Percentiles rank a stretch among this genome's conserved stretches.
phyloP scores from a whole-genome alignment of 768 basidiomycete genomes.

The Lentinula guzmanii region DNA sequence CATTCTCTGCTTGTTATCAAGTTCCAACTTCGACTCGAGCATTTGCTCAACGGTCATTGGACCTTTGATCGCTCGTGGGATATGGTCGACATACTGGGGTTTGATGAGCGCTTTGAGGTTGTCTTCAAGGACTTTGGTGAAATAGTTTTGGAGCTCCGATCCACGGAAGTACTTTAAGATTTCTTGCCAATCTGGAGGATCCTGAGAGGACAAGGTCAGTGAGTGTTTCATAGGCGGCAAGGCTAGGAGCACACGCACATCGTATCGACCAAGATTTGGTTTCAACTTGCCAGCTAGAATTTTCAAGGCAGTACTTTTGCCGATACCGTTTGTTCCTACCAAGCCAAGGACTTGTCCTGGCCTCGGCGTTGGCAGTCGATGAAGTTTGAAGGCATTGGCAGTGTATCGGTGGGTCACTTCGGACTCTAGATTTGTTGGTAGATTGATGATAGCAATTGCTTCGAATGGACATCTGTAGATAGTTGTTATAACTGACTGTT shows the following conservation, averaged over 20 bases:
- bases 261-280: constrained; percentile 95
- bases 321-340: constrained; percentile 99
- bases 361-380: constrained; percentile 93
- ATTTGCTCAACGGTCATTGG: constrained; percentile 81
- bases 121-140: constrained; percentile 98
- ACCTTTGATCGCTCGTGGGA: constrained; percentile 93
- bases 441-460: constrained; percentile 97
- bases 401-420: constrained; percentile 98
- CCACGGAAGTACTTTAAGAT: constrained; percentile 98
- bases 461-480: constrained; percentile 89
- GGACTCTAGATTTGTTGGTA: constrained; percentile 94
- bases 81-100: constrained; percentile 99
- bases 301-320: constrained; percentile 97
- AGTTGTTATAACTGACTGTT: neutral
- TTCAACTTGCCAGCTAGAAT: constrained; percentile 96
- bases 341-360: constrained; percentile 98
- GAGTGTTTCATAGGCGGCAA: neutral
- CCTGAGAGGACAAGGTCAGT: constrained; percentile 35
- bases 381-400: constrained; percentile 98
- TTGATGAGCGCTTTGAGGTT: constrained; percentile 98
- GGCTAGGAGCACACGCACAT: constrained; percentile 44
- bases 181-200: constrained; percentile 99
- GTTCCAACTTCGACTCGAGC: constrained; percentile 88
- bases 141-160: constrained; percentile 98
- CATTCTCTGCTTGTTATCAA: constrained; percentile 83